These are phyloP conservation scores for Platismatia glauca DNA, from an alignment of 495 filamentous ascomycete genomes.

Conservation along the genomic window DNA sequence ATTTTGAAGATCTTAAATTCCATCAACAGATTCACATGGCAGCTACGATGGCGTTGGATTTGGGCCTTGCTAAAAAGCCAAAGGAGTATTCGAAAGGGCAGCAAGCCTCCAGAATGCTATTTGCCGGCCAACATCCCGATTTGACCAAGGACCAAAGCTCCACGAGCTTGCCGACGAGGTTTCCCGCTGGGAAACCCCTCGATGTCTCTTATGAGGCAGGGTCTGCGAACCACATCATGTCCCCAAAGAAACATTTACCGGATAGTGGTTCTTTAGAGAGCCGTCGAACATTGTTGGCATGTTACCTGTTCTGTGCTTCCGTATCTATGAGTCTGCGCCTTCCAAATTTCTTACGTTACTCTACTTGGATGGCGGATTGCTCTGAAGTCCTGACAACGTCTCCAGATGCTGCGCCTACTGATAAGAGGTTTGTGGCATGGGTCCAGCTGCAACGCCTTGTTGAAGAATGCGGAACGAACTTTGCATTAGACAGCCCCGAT, in stretches of 20 bases:
- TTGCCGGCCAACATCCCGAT: not conserved
- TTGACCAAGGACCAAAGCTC: not conserved
- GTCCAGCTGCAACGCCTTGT: slow-evolving; percentile 28
- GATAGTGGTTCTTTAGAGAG: slow-evolving; percentile 50
- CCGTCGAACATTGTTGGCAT: slow-evolving; percentile 59
- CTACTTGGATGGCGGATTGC: slow-evolving; percentile 66
- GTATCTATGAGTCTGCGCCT: slow-evolving; percentile 64
- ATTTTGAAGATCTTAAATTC: slow-evolving; percentile 71
- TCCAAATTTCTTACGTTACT: slow-evolving; percentile 66
- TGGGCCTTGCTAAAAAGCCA: slow-evolving; percentile 49
- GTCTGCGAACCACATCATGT: not conserved
- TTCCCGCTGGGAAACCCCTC: not conserved
- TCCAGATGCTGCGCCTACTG: slow-evolving; percentile 56
- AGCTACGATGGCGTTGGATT: slow-evolving; percentile 69
- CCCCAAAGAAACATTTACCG: slow-evolving; percentile 37
- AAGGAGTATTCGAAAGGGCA: not conserved
- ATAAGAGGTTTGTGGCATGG: slow-evolving; percentile 38
- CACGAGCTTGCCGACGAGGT: not conserved
- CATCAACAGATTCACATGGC: slow-evolving; percentile 73
- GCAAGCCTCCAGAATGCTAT: not conserved
- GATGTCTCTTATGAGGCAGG: not conserved
- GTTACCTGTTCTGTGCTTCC: slow-evolving; percentile 54
- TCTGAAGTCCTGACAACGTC: slow-evolving; percentile 58
- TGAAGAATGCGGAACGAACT: slow-evolving; percentile 28
- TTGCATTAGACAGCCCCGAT: slow-evolving; percentile 31